Conservation (phyloP, 2,329 filamentous ascomycete species). For the Juglanconis oblonga region DNA sequence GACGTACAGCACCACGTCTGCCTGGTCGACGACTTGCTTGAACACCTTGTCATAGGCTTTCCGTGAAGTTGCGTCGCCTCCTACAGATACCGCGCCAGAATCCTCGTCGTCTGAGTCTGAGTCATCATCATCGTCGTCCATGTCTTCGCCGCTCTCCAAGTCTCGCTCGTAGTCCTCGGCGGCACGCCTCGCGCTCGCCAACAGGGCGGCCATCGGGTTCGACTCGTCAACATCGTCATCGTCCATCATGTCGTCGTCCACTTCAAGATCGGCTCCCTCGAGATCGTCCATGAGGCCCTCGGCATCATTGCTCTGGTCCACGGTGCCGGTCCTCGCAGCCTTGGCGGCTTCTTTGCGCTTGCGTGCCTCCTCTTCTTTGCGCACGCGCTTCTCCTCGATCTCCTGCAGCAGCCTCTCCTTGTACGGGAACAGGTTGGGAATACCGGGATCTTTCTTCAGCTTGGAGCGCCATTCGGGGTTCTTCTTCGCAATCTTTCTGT, state of each 20-base stretch:
- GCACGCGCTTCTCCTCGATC: constrained; percentile 82
- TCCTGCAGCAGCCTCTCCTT: constrained; percentile 94
- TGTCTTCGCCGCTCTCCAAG: constrained; percentile 57
- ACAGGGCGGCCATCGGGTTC: constrained; percentile 88
- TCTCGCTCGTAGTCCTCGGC: constrained; percentile 72
- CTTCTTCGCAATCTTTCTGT: constrained; percentile 86
- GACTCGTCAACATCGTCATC: constrained; percentile 63
- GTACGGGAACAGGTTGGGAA: constrained; percentile 95
- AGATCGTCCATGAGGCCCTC: constrained; percentile 44
- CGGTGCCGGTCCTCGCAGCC: constrained; percentile 57
- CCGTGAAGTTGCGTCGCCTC: constrained; percentile 62
- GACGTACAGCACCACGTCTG: constrained; percentile 90
- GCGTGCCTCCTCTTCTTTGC: constrained; percentile 76
- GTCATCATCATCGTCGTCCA: constrained; percentile 37
- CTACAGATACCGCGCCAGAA: constrained; percentile 47
- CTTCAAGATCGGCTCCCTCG: constrained; percentile 43
- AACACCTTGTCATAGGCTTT: constrained; percentile 94
- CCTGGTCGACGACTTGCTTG: constrained; percentile 85
- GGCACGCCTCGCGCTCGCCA: constrained; percentile 78
- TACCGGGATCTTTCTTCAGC: constrained; percentile 96
- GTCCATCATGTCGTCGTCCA: constrained; percentile 46
- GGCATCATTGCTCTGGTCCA: constrained; percentile 36
- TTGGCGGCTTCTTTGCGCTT: constrained; percentile 70
- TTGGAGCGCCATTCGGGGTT: constrained; percentile 96
- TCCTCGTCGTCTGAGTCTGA: constrained; percentile 54